Evolutionary conservation across 1,284 basidiomycete genomes (phyloP).

Genomic region (Earliella scabrosa): DNA sequence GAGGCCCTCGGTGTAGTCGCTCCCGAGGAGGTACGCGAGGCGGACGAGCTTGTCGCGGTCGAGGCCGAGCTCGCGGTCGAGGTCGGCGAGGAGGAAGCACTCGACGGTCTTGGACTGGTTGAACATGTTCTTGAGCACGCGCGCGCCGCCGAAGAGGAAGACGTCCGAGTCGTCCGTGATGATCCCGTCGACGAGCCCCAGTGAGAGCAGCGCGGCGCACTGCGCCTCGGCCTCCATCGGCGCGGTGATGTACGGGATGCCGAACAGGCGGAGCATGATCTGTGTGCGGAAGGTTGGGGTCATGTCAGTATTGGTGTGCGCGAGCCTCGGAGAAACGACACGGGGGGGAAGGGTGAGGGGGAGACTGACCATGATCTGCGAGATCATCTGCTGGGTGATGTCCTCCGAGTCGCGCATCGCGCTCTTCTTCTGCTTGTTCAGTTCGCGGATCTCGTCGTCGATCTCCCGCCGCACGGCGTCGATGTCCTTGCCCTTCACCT

Average conservation of each 20-base stretch:
- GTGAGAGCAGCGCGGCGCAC: conserved; percentile 88
- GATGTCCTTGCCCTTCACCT: conserved; percentile 85
- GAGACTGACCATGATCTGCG: conserved; percentile 87
- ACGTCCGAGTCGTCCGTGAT: conserved; percentile 99
- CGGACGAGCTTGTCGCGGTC: conserved; percentile 87
- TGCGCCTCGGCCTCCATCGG: conserved; percentile 99
- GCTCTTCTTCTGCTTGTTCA: conserved; percentile 85
- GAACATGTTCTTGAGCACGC: conserved; percentile 99
- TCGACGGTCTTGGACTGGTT: conserved; percentile 99
- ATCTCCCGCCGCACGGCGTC: conserved; percentile 87
- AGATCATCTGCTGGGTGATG: conserved; percentile 92
- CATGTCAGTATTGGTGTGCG: no score
- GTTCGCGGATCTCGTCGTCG: conserved; percentile 85
- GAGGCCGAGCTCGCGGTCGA: conserved; percentile 88
- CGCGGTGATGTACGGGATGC: conserved; percentile 97
- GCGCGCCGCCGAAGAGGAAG: conserved; percentile 93
- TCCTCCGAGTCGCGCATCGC: conserved; percentile 95
- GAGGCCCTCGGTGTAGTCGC: conserved; percentile 98
- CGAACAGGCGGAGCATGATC: conserved; percentile 91
- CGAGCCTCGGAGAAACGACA: no score
- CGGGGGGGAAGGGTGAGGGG: neutral
- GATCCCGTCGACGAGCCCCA: conserved; percentile 93
- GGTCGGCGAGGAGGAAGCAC: conserved; percentile 87
- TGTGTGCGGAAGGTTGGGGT: conserved; percentile 32
- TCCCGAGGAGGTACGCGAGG: conserved; percentile 93